Percentiles rank a stretch among this genome's conserved stretches.
Evolutionary conservation across 1,284 basidiomycete species (phyloP).

Genomic region (Trametes hirsuta): DNA sequence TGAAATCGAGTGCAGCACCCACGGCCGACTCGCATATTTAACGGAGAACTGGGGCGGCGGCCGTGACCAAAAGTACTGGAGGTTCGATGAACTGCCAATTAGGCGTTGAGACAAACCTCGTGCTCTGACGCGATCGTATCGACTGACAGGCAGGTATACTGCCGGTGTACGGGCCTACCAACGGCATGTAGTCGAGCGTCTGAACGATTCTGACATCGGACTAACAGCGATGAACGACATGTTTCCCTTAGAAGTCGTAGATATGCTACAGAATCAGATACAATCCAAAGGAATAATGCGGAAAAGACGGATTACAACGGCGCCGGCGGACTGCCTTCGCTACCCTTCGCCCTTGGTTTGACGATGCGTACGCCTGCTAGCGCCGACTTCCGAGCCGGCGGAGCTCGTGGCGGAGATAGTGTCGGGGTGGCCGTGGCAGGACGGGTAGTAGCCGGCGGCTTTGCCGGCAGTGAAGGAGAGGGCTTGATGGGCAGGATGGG

Average conservation of each 20-base stretch:
- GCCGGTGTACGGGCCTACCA: constrained; percentile 26
- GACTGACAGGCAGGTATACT: constrained; percentile 26
- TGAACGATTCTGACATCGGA: background rate
- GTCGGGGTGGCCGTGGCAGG: background rate
- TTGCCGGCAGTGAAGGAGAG: background rate
- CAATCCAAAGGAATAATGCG: too few relatives aligned
- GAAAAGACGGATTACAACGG: too few relatives aligned
- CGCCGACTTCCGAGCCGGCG: constrained; percentile 11
- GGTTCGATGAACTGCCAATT: too few relatives aligned
- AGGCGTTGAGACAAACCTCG: constrained; percentile 10
- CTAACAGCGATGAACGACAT: background rate
- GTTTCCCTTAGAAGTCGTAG: too few relatives aligned
- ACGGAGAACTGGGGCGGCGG: too few relatives aligned
- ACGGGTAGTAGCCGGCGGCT: background rate
- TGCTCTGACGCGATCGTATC: constrained; percentile 38
- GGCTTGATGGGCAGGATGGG: constrained; percentile 20
- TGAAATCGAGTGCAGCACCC: too few relatives aligned
- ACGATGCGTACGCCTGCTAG: background rate
- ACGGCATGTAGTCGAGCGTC: background rate
- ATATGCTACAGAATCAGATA: too few relatives aligned
- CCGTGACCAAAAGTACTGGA: too few relatives aligned
- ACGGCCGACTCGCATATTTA: too few relatives aligned
- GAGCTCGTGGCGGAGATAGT: background rate
- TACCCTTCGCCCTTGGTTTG: background rate
- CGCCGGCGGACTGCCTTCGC: too few relatives aligned